phyloP scores from a whole-genome alignment of 1,139 yeast species.

The Yamadazyma blattariae region DNA sequence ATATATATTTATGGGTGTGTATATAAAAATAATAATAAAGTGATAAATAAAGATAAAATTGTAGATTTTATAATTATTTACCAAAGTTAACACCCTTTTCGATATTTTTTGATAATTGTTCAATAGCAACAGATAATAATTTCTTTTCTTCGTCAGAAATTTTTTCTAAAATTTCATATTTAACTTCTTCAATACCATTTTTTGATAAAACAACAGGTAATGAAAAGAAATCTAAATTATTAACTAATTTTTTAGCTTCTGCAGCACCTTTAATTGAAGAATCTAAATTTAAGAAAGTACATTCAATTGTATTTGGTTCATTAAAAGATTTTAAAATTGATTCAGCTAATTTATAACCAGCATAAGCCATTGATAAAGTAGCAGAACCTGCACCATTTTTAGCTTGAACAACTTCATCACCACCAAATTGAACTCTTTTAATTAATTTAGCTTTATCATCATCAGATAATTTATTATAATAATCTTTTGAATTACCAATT shows the following conservation, averaged over 20 bases:
- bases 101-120: constrained; percentile 73
- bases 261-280: constrained; percentile 53
- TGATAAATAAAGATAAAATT: too few species aligned
- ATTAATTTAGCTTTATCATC: constrained; percentile 70
- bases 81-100: constrained; percentile 50
- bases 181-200: constrained; percentile 75
- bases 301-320: constrained; percentile 75
- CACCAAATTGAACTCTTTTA: constrained; percentile 96
- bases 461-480: constrained; percentile 43
- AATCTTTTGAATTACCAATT: constrained; percentile 42
- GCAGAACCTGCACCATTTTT: constrained; percentile 99
- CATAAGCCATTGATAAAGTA: constrained; percentile 97
- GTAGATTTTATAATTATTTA: not conserved
- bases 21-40: too few species aligned
- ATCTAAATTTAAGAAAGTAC: constrained; percentile 60
- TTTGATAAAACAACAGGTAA: constrained; percentile 88
- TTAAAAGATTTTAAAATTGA: constrained; percentile 76
- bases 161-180: constrained; percentile 49
- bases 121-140: constrained; percentile 77
- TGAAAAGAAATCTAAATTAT: constrained; percentile 90
- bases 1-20: too few species aligned
- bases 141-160: constrained; percentile 63
- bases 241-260: constrained; percentile 72
- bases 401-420: constrained; percentile 98
- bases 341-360: constrained; percentile 93